A percentile compares a stretch with the other conserved stretches of the same genome.
Conservation (phyloP, 2,329 filamentous ascomycete species). For the Cylindrodendrum hubeiense region DNA sequence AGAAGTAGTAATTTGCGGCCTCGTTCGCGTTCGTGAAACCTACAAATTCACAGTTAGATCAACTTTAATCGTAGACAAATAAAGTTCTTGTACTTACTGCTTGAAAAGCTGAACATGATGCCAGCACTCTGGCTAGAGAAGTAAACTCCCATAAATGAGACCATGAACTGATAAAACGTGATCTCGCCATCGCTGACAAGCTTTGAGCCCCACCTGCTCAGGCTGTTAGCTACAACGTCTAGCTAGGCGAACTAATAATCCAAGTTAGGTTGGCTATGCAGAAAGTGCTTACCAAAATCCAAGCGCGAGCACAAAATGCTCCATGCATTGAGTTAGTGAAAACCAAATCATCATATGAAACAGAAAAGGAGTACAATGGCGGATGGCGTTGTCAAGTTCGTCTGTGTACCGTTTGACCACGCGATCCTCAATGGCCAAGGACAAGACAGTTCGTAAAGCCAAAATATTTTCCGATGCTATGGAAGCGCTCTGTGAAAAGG, state of each 20-base stretch:
- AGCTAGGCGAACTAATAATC: too few species aligned
- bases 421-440: conserved; percentile 52
- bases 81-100: conserved; percentile 47
- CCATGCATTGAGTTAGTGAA: conserved; percentile 49
- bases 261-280: too few species aligned
- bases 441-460: conserved; percentile 53
- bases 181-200: conserved; percentile 55
- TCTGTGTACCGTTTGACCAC: conserved; percentile 43
- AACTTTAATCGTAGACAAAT: background rate
- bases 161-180: conserved; percentile 62
- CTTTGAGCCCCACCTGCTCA: conserved; percentile 47
- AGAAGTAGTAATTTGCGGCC: conserved; percentile 62
- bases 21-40: conserved; percentile 61
- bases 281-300: conserved; percentile 52
- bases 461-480: conserved; percentile 56
- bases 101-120: conserved; percentile 57
- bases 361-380: conserved; percentile 37
- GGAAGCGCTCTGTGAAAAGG: conserved; percentile 48
- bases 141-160: conserved; percentile 63
- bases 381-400: conserved; percentile 45
- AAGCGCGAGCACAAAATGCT: conserved; percentile 51
- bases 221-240: too few species aligned
- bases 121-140: conserved; percentile 54
- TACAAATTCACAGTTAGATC: conserved; percentile 17
- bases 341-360: conserved; percentile 48